Percentiles rank a stretch among this genome's conserved stretches.
These are phyloP conservation scores for Acanthochlamys bracteata DNA, from an alignment of 106 monocot species.

Conservation along the genomic window DNA sequence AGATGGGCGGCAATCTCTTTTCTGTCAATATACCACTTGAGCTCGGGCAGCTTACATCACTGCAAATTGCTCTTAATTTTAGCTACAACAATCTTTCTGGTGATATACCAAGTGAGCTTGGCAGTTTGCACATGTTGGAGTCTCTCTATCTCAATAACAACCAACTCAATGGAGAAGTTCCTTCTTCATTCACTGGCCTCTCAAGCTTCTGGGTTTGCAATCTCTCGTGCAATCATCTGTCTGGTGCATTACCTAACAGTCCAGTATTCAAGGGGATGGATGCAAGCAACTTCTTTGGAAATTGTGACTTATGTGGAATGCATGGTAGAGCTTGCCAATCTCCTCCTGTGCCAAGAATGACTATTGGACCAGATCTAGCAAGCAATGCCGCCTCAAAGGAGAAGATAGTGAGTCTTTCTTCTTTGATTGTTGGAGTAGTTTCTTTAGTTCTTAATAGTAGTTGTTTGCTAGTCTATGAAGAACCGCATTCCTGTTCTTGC, in stretches of 20 bases:
- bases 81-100: conserved; percentile 72
- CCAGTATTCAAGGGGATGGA: conserved; percentile 53
- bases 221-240: conserved; percentile 63
- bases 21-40: conserved; percentile 50
- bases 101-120: conserved; percentile 52
- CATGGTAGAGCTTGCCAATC: conserved; percentile 25
- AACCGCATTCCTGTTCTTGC: conserved; percentile 11
- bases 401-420: conserved; percentile 43
- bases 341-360: conserved; percentile 9
- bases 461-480: conserved; percentile 42
- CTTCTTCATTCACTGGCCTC: conserved; percentile 41
- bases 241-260: conserved; percentile 42
- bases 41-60: conserved; percentile 43
- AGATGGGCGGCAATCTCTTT: conserved; percentile 62
- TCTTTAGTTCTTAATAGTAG: conserved; percentile 32
- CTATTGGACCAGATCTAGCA: conserved; percentile 1
- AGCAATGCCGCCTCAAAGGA: conserved; percentile 21
- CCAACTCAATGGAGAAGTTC: conserved; percentile 52
- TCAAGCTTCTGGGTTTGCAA: conserved; percentile 55
- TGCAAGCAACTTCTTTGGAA: conserved; percentile 62
- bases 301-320: conserved; percentile 44
- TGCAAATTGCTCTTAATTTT: conserved; percentile 70
- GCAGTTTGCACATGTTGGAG: conserved; percentile 49
- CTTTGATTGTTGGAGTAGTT: conserved; percentile 29
- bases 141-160: conserved; percentile 62